phyloP scores from a whole-genome alignment of 1,284 basidiomycete genomes.

The Boletellus deceptivus region DNA sequence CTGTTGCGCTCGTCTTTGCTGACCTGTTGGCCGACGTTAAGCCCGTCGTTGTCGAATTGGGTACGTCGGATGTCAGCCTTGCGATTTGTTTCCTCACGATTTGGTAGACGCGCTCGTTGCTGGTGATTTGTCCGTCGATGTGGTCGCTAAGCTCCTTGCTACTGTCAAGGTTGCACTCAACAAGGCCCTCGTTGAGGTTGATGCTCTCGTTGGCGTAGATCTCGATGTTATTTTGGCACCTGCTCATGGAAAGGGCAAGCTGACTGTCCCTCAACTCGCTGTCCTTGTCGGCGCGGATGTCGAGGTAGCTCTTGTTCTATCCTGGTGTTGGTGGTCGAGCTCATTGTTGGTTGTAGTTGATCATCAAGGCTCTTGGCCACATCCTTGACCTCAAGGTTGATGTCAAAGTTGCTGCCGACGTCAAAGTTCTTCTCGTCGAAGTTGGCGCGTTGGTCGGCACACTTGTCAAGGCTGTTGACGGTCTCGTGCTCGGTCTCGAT shows the following conservation, averaged over 20 bases:
- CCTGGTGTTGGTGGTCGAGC: not conserved
- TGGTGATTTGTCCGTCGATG: slow-evolving; percentile 23
- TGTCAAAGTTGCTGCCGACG: slow-evolving; percentile 10
- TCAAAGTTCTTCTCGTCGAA: slow-evolving; percentile 17
- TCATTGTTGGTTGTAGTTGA: slow-evolving; percentile 16
- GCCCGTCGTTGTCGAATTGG: slow-evolving; percentile 27
- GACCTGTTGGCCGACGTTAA: slow-evolving; percentile 28
- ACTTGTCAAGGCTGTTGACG: too few species aligned
- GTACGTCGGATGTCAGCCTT: slow-evolving; percentile 25
- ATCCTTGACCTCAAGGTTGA: not conserved
- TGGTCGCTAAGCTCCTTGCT: slow-evolving; percentile 28
- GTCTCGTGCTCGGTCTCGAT: too few species aligned
- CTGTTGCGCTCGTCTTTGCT: slow-evolving; percentile 20
- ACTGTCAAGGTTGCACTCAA: slow-evolving; percentile 34
- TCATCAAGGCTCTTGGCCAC: slow-evolving; percentile 35
- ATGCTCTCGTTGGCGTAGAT: slow-evolving; percentile 35
- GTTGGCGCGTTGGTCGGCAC: too few species aligned
- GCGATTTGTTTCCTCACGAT: too few species aligned
- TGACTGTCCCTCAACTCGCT: slow-evolving; percentile 34
- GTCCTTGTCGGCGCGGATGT: slow-evolving; percentile 31
- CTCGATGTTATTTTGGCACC: slow-evolving; percentile 33
- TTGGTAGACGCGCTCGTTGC: not conserved
- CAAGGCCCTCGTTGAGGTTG: slow-evolving; percentile 31
- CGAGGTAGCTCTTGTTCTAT: slow-evolving; percentile 9
- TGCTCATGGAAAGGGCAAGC: slow-evolving; percentile 26